phyloP scores from a whole-genome alignment of 768 basidiomycete genomes.

The Cyclocybe aegerita region DNA sequence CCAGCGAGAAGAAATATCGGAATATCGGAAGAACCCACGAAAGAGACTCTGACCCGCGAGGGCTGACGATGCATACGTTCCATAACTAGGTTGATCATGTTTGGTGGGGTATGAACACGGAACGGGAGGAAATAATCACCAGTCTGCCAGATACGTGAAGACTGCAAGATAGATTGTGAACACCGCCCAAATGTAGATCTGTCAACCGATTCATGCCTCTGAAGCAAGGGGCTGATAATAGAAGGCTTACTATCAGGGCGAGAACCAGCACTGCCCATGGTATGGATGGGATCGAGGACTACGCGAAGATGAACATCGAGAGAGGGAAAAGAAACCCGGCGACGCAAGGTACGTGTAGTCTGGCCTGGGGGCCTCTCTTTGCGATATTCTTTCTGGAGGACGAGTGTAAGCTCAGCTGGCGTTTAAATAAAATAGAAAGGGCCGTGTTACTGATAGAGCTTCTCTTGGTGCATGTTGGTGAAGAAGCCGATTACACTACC shows the following conservation, averaged over 20 bases:
- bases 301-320: slow-evolving; percentile 70
- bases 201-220: background rate
- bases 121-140: slow-evolving; percentile 30
- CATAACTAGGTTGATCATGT: slow-evolving; percentile 29
- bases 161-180: slow-evolving; percentile 56
- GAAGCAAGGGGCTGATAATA: background rate
- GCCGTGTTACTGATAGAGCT: slow-evolving; percentile 40
- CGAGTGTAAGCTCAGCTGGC: background rate
- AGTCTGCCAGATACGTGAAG: slow-evolving; percentile 60
- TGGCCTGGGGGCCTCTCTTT: slow-evolving; percentile 44
- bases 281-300: slow-evolving; percentile 52
- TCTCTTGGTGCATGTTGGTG: slow-evolving; percentile 45
- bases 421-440: background rate
- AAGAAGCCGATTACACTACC: slow-evolving; percentile 46
- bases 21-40: slow-evolving; percentile 33
- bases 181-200: slow-evolving; percentile 47
- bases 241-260: slow-evolving; percentile 38
- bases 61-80: slow-evolving; percentile 59
- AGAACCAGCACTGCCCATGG: slow-evolving; percentile 57
- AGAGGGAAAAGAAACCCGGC: slow-evolving; percentile 48
- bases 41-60: slow-evolving; percentile 60
- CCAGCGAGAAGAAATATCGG: background rate
- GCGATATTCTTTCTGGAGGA: slow-evolving; percentile 23
- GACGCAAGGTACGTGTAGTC: slow-evolving; percentile 48
- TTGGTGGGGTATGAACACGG: background rate